Base-by-base conservation (phyloP, 345 rosid species). In the Aegle marmelos region DNA sequence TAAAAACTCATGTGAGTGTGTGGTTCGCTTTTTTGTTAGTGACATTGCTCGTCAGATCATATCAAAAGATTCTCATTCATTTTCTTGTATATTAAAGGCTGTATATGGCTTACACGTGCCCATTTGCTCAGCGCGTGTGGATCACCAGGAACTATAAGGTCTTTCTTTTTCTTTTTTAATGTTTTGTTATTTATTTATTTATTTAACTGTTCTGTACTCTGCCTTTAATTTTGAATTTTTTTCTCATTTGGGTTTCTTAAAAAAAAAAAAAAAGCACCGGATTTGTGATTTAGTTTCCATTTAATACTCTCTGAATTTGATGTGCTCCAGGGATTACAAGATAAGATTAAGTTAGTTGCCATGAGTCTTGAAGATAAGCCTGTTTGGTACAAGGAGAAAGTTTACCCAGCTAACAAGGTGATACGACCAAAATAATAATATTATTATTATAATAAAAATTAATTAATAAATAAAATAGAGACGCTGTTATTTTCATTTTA, bases 61-160 rank as follows among this genome's bases (percentile, higher is more conserved):
- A 11, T 45, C 17, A 10, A 13, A 45, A 45, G 11, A 45, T 0
- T 2, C 53, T 45, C 17, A 45, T 13, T 45, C 53, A 19, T 62
- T 62, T 25, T 28, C 36, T 28, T 13, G 22, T 62, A 4, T 30
- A 31, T 62, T 27, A 27, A 30, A 62, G 36, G 67, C 6, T 62
- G 34, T 62, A 62, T 6, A 62, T 34, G 16, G 13, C 73, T 70
- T 88, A 88, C 68, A 1, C 70, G 4, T 92, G 99, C 82, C 98
- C 99, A 39, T 95, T 5, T 81, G 93, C 97, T 9, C 98, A 92
- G 80, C 92, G 98, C 50, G 97, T 83, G 69, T 94, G 99, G 99
- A 93, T 96, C 90, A 88, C 94, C 78, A 86, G 98, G 78, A 92
- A 96, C 82, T 76, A 80, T 76, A 93, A 94, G 98, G 97, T 90